Base-by-base conservation (phyloP, 257 asterid genomes). In the Gardenia jasminoides region DNA sequence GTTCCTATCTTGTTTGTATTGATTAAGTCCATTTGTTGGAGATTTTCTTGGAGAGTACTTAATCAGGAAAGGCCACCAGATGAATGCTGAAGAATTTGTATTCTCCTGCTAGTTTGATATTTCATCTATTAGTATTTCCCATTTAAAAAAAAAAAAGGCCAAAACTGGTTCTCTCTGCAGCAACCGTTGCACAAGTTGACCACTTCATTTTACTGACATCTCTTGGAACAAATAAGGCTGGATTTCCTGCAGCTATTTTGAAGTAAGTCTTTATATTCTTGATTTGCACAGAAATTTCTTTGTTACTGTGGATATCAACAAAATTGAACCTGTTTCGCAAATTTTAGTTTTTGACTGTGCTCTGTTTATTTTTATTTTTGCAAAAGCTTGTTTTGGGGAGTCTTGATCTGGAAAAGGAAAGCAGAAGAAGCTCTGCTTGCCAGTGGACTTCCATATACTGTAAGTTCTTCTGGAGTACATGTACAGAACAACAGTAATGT, bases 361-460 rank as follows among this genome's bases (percentile, higher is more conserved):
- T 36, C 72, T 39, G 54, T 78, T 30, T 58, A 64, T 82, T 86
- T 12, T 61, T 74, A 56, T 36, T 36, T 36, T 36, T 69, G 70
- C 10, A 78, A 61, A 79, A 94, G 99, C 87, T 86, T 94, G 90
- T 94, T 94, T 82, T 94, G 99, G 99, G 99, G 99, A 82, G 99
- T 93, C 80, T 90, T 94, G 24, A 3, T 72, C 62, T 94, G 97
- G 97, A 94, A 94, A 86, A 87, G 99, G 83, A 91, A 87, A 87
- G 99, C 99, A 30, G 99, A 94, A 88, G 99, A 94, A 87, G 96
- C 95, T 82, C 91, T 94, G 75, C 83, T 93, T 66, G 90, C 96
- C 70, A 90, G 99, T 75, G 94, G 97, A 79, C 89, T 94, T 87
- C 91, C 98, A 52, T 93, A 93, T 84, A 87, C 97, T 1, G 98